Conservation (phyloP, 73 alveolate species). For the Loxodes magnus region DNA sequence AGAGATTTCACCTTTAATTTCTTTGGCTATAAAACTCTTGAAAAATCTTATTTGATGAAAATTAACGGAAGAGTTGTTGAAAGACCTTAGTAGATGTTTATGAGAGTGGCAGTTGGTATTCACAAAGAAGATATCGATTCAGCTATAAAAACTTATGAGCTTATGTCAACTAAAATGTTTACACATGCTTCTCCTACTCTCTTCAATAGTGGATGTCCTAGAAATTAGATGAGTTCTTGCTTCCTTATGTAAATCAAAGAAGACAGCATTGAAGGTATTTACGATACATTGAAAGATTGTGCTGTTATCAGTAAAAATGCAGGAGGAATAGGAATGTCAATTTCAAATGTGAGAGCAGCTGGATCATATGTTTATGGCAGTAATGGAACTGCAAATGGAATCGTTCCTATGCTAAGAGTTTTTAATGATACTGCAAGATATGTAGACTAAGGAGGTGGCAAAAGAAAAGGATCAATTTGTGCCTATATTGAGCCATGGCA, state of each 20-base stretch:
- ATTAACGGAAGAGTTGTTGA: constrained; percentile 55
- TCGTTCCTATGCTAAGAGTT: constrained; percentile 91
- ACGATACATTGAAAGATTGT: constrained; percentile 66
- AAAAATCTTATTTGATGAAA: constrained; percentile 46
- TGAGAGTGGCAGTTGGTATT: constrained; percentile 62
- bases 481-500: constrained; percentile 97
- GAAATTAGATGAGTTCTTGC: constrained; percentile 87
- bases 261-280: constrained; percentile 90
- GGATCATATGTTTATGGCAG: constrained; percentile 86
- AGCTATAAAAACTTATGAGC: constrained; percentile 58
- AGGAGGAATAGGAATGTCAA: constrained; percentile 92
- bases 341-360: constrained; percentile 75
- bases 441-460: constrained; percentile 97
- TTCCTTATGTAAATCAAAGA: constrained; percentile 40
- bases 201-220: constrained; percentile 86
- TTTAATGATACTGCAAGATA: constrained; percentile 89
- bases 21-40: constrained; percentile 94
- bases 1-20: constrained; percentile 82
- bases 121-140: constrained; percentile 38
- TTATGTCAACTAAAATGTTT: constrained; percentile 67
- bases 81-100: constrained; percentile 75
- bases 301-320: constrained; percentile 86
- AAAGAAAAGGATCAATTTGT: constrained; percentile 95
- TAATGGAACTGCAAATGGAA: constrained; percentile 87
- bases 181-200: constrained; percentile 96